Base-by-base conservation (phyloP, 306 rosid species). In the Glycyrrhiza uralensis region DNA sequence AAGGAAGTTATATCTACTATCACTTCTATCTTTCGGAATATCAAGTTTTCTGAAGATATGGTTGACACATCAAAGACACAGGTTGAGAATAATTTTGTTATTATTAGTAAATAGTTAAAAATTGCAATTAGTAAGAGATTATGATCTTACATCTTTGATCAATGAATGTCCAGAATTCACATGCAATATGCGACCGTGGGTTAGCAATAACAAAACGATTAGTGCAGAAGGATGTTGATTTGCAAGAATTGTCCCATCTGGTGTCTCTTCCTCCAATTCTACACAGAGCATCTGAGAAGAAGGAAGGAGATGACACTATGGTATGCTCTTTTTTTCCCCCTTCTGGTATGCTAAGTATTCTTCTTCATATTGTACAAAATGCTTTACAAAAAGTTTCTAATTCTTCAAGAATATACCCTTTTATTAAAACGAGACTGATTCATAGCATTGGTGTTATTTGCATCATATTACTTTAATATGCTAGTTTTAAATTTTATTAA, bases 171-270 rank as follows among this genome's bases (percentile, higher is more conserved):
- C 96, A 95, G 99, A 91, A 81, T 72, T 91, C 96, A 42, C 84
- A 84, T 84, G 97, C 96, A 71, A 87, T 95, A 71, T 88, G 93
- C 84, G 97, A 95, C 85, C 91, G 91, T 64, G 99, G 96, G 45
- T 74, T 91, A 73, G 86, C 96, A 74, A 87, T 92, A 55, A 84
- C 86, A 50, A 89, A 91, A 79, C 84, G 83, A 65, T 41, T 95
- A 55, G 84, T 79, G 69, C 79, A 62, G 71, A 88, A 81, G 86
- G 96, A 85, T 71, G 82, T 71, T 79, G 87, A 87, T 81, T 60
- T 78, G 61, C 96, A 82, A 78, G 92, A 72, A 57, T 74, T 72
- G 76, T 80, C 86, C 3, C 66, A 61, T 54, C 71, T 81, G 4
- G 84, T 90, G 60, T 72, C 93, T 71, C 73, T 91, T 35, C 99